Evolutionary conservation across 441 rosid genomes (phyloP), one percentile per base, ranked within the genome.

Genomic region (Melastoma candidum): DNA sequence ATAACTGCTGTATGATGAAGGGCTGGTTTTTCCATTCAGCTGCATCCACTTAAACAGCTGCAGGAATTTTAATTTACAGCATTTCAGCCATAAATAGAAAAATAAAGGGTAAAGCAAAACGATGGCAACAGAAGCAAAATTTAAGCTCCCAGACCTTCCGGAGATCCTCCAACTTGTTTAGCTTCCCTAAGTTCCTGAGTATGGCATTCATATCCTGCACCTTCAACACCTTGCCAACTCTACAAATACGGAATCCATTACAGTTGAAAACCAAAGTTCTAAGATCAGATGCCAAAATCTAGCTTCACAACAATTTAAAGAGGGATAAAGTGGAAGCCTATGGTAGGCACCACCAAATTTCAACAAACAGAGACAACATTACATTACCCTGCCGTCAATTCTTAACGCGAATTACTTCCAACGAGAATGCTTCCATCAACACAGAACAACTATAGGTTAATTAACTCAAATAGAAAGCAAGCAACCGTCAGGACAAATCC

Each of bases 21-120:
- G 80, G 72, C 76, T 76, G 54, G 77, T 70, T 73, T 83, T 82
- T 54, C 77, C 81, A 67, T 80, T 76, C 17, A 65, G 71, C 71
- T 66, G 88, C 98, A 92, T 90, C 93, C 93, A 90, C 46, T 83
- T 77, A 82, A 83, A 87, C 26, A 90, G 83, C 98, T 90, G 81
- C 71, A 63, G 64, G 51, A 27, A 54, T 66, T 36, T 49, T 67
- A 66, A 62, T 54, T 17, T 17, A 17, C 51, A 58, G 7, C 36
- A 12, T 27, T 47, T 53, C 50, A 60, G 29, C 13, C 11, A 13
- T 29, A 3, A 29, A 29, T 29, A 29, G 36, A 29, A 29, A 29
- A 7, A 29, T 29, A 29, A 3, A 29, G 3, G 7, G 36, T 3
- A 29, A 29, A 29, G 36, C 3, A 29, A 29, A 29, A 29, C 36